Conservation (phyloP, 208 protist genomes). For the Trypanosoma scelopori region DNA sequence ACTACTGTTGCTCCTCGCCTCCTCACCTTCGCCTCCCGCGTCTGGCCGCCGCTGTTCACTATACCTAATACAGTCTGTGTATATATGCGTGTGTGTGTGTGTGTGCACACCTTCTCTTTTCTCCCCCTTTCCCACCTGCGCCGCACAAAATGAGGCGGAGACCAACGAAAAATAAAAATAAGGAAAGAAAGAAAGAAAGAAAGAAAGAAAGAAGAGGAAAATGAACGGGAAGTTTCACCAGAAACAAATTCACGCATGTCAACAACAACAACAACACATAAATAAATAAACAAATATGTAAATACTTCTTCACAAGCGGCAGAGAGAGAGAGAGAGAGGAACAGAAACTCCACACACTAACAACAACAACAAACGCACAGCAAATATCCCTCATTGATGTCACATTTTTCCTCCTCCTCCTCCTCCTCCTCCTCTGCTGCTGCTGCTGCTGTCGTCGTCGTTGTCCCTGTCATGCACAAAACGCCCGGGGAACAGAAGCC, state of each 20-base stretch:
- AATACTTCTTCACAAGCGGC: neutral
- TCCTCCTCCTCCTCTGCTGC: neutral
- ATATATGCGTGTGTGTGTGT: no score
- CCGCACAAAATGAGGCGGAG: no score
- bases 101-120: no score
- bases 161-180: neutral
- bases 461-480: conserved; percentile 55
- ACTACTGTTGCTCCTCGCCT: no score
- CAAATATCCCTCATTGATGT: neutral
- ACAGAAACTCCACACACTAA: no score
- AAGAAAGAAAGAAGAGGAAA: neutral
- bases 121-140: no score
- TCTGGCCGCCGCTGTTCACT: no score
- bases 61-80: no score
- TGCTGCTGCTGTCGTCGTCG: neutral
- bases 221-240: neutral
- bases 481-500: conserved; percentile 68
- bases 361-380: no score
- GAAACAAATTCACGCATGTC: neutral
- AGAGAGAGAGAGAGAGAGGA: conserved; percentile 8
- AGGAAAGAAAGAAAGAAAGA: conserved; percentile 1
- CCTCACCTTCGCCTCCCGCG: no score
- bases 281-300: conserved; percentile 4
- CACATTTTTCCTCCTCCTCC: neutral
- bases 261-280: no score